Evolutionary conservation across 176 grass and related monocot species (phyloP).

Genomic region (Phoenix dactylifera): DNA sequence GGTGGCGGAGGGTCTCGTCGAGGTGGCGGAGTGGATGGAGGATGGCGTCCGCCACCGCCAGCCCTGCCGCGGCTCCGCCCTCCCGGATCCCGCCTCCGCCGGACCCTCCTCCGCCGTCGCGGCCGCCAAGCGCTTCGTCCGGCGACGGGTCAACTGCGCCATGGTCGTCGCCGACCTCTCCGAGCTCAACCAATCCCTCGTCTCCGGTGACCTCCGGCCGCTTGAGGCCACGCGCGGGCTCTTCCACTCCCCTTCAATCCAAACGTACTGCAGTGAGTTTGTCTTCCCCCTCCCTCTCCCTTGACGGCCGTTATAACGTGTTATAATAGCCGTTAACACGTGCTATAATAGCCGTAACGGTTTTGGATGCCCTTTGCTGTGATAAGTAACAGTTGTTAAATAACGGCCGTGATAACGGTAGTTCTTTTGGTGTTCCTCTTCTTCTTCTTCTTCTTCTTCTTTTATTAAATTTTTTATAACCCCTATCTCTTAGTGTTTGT

Average conservation of each 20-base stretch:
- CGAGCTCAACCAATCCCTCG: conserved; percentile 13
- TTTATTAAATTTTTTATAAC: too few species aligned
- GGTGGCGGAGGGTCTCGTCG: conserved; percentile 11
- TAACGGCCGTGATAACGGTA: too few species aligned
- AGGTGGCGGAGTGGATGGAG: conserved; percentile 18
- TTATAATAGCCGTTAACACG: too few species aligned
- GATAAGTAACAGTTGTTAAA: too few species aligned
- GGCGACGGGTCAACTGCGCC: conserved; percentile 17
- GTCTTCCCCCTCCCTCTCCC: not conserved
- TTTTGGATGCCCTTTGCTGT: too few species aligned
- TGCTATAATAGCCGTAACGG: too few species aligned
- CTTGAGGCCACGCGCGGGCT: conserved; percentile 21
- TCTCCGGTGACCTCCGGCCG: conserved; percentile 7
- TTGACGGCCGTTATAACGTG: not conserved
- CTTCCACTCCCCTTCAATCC: conserved; percentile 12
- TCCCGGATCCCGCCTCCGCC: not conserved
- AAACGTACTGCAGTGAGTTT: conserved; percentile 6
- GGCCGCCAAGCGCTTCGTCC: conserved; percentile 17
- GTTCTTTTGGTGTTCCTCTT: too few species aligned
- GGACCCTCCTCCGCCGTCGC: not conserved
- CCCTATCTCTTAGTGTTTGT: too few species aligned
- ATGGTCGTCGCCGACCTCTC: conserved; percentile 18
- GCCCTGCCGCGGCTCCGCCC: conserved; percentile 11
- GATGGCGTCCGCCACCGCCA: conserved; percentile 24
- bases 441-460: too few species aligned